A percentile compares a stretch with the other conserved stretches of the same genome.
phyloP scores from a whole-genome alignment of 352 stramenopile genomes.

The Globisporangium iwayamae region DNA sequence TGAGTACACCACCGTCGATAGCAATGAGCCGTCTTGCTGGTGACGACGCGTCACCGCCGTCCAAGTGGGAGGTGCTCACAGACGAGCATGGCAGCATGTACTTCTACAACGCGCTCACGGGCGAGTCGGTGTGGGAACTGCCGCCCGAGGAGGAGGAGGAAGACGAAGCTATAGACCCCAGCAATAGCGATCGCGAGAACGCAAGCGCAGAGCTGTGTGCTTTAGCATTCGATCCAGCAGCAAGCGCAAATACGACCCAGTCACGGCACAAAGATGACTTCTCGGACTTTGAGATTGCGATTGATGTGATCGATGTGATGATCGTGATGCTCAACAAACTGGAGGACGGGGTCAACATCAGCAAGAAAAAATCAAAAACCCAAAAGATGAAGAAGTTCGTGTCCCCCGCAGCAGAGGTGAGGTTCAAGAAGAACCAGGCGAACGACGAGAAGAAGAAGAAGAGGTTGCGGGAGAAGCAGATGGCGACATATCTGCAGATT shows the following conservation, averaged over 20 bases:
- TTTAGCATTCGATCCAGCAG: neutral
- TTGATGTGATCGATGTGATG: conserved; percentile 46
- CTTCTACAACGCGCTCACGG: conserved; percentile 68
- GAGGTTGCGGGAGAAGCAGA: conserved; percentile 25
- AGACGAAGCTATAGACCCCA: conserved; percentile 4
- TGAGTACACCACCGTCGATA: no score
- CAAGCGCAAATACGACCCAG: neutral
- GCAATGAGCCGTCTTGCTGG: no score
- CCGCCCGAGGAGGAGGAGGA: conserved; percentile 31
- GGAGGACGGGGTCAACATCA: conserved; percentile 15
- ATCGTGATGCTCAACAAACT: conserved; percentile 33
- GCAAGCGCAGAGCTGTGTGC: neutral
- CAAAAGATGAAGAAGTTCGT: conserved; percentile 39
- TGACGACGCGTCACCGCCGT: neutral
- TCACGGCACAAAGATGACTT: conserved; percentile 14
- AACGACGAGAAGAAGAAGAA: conserved; percentile 42
- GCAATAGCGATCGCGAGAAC: neutral
- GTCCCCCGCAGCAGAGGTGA: conserved; percentile 43
- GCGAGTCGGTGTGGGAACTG: conserved; percentile 69
- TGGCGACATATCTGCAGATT: conserved; percentile 40
- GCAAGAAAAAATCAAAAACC: conserved; percentile 14
- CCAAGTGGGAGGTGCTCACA: conserved; percentile 55
- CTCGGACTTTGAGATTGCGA: conserved; percentile 37
- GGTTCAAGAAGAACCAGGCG: conserved; percentile 40
- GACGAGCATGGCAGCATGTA: conserved; percentile 72